Percentiles rank a stretch among this genome's conserved stretches.
These are phyloP conservation scores for Myriangium duriaei DNA, from an alignment of 2,329 filamentous ascomycete species.

Conservation along the genomic window DNA sequence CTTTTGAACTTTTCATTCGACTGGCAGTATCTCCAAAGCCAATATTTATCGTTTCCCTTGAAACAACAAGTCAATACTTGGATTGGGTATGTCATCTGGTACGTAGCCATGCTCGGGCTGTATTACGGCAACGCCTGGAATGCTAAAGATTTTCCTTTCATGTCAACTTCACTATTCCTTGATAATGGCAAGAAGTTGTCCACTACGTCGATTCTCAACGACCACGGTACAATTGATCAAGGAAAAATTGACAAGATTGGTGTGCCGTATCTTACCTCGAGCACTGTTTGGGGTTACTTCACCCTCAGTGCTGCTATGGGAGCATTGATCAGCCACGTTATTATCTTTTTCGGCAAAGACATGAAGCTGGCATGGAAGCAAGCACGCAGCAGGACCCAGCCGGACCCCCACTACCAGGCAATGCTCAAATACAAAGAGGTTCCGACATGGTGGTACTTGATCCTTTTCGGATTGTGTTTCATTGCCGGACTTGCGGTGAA, in stretches of 20 bases:
- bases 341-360: conserved; percentile 45
- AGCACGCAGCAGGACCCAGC: conserved; percentile 30
- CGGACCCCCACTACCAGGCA: conserved; percentile 40
- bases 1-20: conserved; percentile 40
- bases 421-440: conserved; percentile 41
- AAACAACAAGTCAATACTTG: conserved; percentile 32
- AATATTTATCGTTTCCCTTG: conserved; percentile 42
- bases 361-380: conserved; percentile 36
- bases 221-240: conserved; percentile 30
- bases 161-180: conserved; percentile 38
- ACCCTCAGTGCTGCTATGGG: conserved; percentile 49
- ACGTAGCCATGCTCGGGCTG: conserved; percentile 37
- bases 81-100: conserved; percentile 37
- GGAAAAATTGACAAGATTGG: conserved; percentile 32
- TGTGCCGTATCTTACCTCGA: conserved; percentile 36
- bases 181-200: conserved; percentile 25
- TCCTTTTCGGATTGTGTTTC: conserved; percentile 21
- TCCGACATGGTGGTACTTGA: conserved; percentile 25
- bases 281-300: conserved; percentile 35
- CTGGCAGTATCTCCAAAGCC: conserved; percentile 42
- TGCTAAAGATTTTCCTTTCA: conserved; percentile 38
- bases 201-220: conserved; percentile 31
- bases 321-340: conserved; percentile 39
- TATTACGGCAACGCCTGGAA: conserved; percentile 41
- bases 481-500: conserved; percentile 18